Evolutionary conservation across 1,139 yeast genomes (phyloP), one percentile per base, ranked within the genome.

Genomic region (Candida sojae): DNA sequence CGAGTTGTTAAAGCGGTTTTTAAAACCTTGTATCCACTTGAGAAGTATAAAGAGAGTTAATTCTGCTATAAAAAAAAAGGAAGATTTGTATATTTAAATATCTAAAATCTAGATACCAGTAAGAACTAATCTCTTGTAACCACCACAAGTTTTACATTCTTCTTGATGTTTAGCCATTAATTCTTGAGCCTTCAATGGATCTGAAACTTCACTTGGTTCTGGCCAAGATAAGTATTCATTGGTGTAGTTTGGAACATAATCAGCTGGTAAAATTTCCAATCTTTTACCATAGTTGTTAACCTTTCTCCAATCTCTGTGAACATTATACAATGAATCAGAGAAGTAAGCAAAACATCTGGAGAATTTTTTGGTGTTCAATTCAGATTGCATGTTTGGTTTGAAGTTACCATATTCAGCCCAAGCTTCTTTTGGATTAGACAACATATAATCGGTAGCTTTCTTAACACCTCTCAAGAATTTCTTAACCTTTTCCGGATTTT

Each of bases 251-350:
- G 84, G 67, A 50, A 59, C 58, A 59, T 76, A 79, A 53, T 75
- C 80, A n/a, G 55, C 58, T 39, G 82, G 83, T 57, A 79, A 68
- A 48, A 79, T 77, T 33, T 75, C 76, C 59, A 79, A 68, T 60
- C 84, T 71, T 64, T 79, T 79, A 51, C 83, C 83, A 56, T 79
- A 79, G 45, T 73, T 71, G 49, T 80, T 79, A 48, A 79, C 84
- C 66, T 79, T 79, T 48, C 63, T 69, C 83, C 84, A 79, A 62
- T 79, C 84, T 57, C 84, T 74, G 57, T 76, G 77, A 46, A 79
- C 84, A 53, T 79, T 79, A 66, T 70, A 77, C 59, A 78, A 70
- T 6, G 81, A 73, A 12, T 70, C 79, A 26, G 83, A 77, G 57
- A 80, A 71, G 66, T 79, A 80, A 37, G 84, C 83, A 60, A 66